Conservation (phyloP, 2,329 filamentous ascomycete genomes). For the Seiridium unicorne region DNA sequence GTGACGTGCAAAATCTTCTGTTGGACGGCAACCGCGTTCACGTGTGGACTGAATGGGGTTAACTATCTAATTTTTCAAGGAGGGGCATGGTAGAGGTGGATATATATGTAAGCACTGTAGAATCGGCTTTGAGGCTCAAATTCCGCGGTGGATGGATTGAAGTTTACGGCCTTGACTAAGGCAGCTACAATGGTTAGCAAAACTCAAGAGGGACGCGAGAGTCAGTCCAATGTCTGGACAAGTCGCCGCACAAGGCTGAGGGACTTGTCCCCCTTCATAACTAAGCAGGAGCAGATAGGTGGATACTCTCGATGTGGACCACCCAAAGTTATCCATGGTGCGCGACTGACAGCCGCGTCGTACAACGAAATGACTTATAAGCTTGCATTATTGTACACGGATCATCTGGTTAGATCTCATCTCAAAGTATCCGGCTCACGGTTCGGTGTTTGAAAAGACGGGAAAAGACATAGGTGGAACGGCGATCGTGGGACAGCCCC, state of each 20-base stretch:
- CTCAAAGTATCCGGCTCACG: neutral
- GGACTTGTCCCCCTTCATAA: too few species aligned
- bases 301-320: too few species aligned
- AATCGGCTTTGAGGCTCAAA: neutral
- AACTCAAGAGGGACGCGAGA: too few species aligned
- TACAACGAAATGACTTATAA: neutral
- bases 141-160: slow-evolving; percentile 1
- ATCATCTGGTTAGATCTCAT: neutral
- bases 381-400: too few species aligned
- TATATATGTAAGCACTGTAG: neutral
- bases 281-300: too few species aligned
- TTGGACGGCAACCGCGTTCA: slow-evolving; percentile 1
- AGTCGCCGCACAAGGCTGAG: too few species aligned
- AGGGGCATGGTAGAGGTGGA: slow-evolving; percentile 1
- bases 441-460: neutral
- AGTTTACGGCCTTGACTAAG: neutral
- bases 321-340: too few species aligned
- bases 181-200: neutral
- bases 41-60: neutral
- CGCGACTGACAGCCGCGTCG: neutral
- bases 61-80: neutral
- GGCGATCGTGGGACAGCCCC: too few species aligned
- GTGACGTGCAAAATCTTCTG: neutral
- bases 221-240: too few species aligned
- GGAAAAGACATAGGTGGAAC: neutral